phyloP scores from a whole-genome alignment of 257 asterid species.

The Salvia rosmarinus region DNA sequence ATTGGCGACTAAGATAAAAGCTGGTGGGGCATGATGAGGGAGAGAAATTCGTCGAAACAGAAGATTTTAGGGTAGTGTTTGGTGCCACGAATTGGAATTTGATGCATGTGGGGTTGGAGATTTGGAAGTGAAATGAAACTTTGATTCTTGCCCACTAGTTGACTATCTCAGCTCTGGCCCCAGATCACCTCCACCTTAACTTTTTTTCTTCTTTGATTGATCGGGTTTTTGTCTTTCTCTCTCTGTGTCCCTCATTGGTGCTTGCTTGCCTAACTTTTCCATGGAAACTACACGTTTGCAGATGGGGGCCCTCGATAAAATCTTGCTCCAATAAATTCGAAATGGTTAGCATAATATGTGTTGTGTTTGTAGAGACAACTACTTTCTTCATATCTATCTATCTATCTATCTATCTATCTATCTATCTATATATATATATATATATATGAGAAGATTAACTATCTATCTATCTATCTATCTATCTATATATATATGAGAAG shows the following conservation, averaged over 20 bases:
- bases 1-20: conserved; percentile 12
- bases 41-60: not conserved
- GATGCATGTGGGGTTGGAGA: conserved; percentile 35
- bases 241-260: not conserved
- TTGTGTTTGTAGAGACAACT: not conserved
- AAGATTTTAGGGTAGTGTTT: conserved; percentile 21
- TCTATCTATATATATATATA: not conserved
- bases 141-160: conserved; percentile 49
- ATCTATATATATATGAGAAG: too few relatives aligned
- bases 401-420: too few relatives aligned
- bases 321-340: not conserved
- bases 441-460: too few relatives aligned
- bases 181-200: conserved; percentile 11
- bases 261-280: conserved; percentile 4
- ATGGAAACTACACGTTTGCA: conserved; percentile 11
- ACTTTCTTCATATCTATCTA: too few relatives aligned
- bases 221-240: conserved; percentile 8
- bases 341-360: not conserved
- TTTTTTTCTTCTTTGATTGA: not conserved
- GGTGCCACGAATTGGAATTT: conserved; percentile 51
- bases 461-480: too few relatives aligned
- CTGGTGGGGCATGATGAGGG: conserved; percentile 20
- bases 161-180: conserved; percentile 44
- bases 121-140: conserved; percentile 15
- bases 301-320: conserved; percentile 1